Conservation (phyloP, 169 alveolate species). For the Theileria annulata region DNA sequence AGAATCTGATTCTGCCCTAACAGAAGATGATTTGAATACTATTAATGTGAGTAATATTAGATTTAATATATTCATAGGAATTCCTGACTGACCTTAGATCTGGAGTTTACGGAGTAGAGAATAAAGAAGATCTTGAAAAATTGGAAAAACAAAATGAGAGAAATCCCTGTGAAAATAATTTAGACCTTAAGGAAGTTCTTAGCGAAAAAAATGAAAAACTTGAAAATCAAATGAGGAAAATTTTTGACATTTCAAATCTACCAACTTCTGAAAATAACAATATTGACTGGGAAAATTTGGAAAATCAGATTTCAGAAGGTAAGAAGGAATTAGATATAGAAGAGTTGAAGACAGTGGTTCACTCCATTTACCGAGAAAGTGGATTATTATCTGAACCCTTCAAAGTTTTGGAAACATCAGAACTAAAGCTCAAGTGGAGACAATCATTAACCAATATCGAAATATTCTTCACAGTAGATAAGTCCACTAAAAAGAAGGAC, state of each 20-base stretch:
- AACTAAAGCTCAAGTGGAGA: slow-evolving; percentile 40
- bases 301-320: slow-evolving; percentile 11
- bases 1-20: slow-evolving; percentile 6
- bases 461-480: slow-evolving; percentile 47
- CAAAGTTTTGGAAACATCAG: slow-evolving; percentile 1
- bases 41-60: not conserved
- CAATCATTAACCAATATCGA: slow-evolving; percentile 38
- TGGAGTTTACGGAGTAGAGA: slow-evolving; percentile 36
- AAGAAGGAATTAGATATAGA: slow-evolving; percentile 16
- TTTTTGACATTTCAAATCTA: slow-evolving; percentile 49
- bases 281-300: not conserved
- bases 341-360: slow-evolving; percentile 33
- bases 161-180: slow-evolving; percentile 10
- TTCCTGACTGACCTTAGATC: slow-evolving; percentile 26
- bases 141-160: slow-evolving; percentile 3
- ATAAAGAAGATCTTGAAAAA: slow-evolving; percentile 17
- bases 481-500: slow-evolving; percentile 19
- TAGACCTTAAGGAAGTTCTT: slow-evolving; percentile 29
- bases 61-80: not conserved
- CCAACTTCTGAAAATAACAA: not conserved
- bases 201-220: slow-evolving; percentile 27
- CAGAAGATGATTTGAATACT: slow-evolving; percentile 37
- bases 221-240: slow-evolving; percentile 23
- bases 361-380: slow-evolving; percentile 26
- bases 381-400: slow-evolving; percentile 56